Conservation (phyloP, 345 rosid genomes). For the Ceriops tagal region DNA sequence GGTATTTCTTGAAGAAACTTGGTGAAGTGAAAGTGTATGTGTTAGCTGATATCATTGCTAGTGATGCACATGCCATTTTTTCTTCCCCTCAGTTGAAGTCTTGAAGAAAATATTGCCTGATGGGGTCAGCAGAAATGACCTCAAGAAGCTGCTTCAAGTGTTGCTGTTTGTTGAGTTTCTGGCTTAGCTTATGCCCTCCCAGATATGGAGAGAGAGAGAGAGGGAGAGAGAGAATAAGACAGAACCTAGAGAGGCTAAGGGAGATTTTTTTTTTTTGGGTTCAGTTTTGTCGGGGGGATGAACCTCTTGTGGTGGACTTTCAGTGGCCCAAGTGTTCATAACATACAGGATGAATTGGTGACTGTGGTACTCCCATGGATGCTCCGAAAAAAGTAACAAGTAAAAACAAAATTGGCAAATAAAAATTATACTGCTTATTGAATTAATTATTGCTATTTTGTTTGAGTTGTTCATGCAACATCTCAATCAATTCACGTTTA, state of each 20-base stretch:
- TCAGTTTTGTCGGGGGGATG: neutral
- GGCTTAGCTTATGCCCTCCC: neutral
- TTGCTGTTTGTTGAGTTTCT: neutral
- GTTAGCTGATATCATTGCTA: constrained; percentile 58
- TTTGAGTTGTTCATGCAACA: no score
- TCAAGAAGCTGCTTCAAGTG: neutral
- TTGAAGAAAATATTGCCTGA: neutral
- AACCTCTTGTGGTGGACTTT: constrained; percentile 18
- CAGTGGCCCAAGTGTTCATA: neutral
- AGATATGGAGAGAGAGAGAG: neutral
- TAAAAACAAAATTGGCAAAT: no score
- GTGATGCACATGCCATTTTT: constrained; percentile 58
- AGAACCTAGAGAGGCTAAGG: neutral
- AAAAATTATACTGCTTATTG: no score
- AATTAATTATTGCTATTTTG: no score
- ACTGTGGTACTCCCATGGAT: no score
- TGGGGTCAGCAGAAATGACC: neutral
- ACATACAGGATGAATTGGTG: no score
- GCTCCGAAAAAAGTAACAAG: no score
- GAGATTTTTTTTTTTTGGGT: neutral
- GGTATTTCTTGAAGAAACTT: constrained; percentile 28
- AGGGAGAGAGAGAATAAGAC: neutral
- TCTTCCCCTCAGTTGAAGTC: neutral
- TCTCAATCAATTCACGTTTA: no score
- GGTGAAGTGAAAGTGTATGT: constrained; percentile 51